Evolutionary conservation across 2,329 filamentous ascomycete species (phyloP), one percentile per base, ranked within the genome.

Genomic region (Epichloe gansuensis): DNA sequence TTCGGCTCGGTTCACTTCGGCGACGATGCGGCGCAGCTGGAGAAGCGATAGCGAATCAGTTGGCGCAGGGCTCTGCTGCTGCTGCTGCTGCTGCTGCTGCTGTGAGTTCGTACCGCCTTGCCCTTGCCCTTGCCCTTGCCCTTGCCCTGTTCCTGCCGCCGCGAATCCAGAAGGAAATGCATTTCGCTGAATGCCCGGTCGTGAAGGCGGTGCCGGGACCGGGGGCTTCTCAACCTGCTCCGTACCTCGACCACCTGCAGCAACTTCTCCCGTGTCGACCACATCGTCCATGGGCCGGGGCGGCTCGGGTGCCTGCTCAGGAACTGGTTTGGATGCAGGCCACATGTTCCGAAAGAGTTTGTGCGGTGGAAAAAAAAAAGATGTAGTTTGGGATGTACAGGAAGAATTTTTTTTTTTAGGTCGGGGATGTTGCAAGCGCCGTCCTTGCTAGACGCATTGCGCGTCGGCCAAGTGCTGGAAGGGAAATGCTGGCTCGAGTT

Each of bases 21-120:
- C 79, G 17, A 90, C 84, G 51, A 90, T 78, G 57, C 80, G 81
- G 57, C 81, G 78, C 48, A 91, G 73, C 67, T 91, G 86, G 55
- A 82, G 76, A 43, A 91, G 71, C 36, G 85, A 90, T 31, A 91
- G 74, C 15, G 86, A 90, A 68, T 90, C 85, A 25, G 63, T 79
- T 7, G 71, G 74, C 49, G 67, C 66, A 5, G 45, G 21, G 34
- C 51, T 53, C 50, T 50, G 62, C 55, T 66, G 61, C 48, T 58
- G 44, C 48, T 58, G 55, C 58, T 49, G 57, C 54, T 51, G 56
- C 52, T 53, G 54, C 50, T 49, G 62, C 55, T 17, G 17, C 55
- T 45, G 51, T 53, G 49, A 3, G 31, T 13, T 8, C 34, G 35
- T 35, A 17, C 31, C 35, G 25, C 17, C 17, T 17, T 17, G 17